Base-by-base conservation (phyloP, 1,139 yeast genomes). In the Pichia sp. region DNA sequence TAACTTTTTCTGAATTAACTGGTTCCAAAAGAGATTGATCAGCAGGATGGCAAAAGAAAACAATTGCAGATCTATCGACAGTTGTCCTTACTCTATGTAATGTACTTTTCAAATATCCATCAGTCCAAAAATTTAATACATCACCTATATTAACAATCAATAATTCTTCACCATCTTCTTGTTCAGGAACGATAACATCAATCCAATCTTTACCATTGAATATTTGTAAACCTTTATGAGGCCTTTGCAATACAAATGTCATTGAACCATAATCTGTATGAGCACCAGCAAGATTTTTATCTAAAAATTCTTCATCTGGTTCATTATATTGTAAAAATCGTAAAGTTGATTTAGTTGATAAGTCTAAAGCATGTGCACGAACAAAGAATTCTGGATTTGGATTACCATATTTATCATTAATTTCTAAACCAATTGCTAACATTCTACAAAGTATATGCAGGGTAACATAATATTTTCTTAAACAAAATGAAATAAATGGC, bases 201-300 rank as follows among this genome's bases (percentile, higher is more conserved):
- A 74, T 71, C 92, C 92, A 84, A 35, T 68, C 56, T 42, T 66
- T 68, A 30, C 73, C 62, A 4, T 81, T 73, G 46, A 70, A 68
- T 24, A 85, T 73, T 57, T 85, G 90, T 42, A 85, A 68, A 0
- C 95, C 95, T 55, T 84, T 85, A 40, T 80, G 76, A 45, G 74
- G 71, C 48, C 75, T 75, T 60, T 85, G 95, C 60, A 85, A 81
- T 39, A 85, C 66, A 33, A 83, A 65, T 0, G 95, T 85, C 52
- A 83, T 61, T 0, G 86, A 71, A 0, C 94, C 94, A 58, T 82
- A 85, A 59, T 85, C 95, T 0, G 95, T 84, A 55, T 86, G 95
- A 1, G 94, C 94, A 29, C 95, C 95, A 3, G 94, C 94, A 43
- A 94, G 69, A 39, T 82, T 74, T 32, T 70, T 63, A 41, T 71